Percentiles rank a stretch among this genome's conserved stretches.
Conservation (phyloP, 495 filamentous ascomycete genomes). For the Pseudevernia furfuracea region DNA sequence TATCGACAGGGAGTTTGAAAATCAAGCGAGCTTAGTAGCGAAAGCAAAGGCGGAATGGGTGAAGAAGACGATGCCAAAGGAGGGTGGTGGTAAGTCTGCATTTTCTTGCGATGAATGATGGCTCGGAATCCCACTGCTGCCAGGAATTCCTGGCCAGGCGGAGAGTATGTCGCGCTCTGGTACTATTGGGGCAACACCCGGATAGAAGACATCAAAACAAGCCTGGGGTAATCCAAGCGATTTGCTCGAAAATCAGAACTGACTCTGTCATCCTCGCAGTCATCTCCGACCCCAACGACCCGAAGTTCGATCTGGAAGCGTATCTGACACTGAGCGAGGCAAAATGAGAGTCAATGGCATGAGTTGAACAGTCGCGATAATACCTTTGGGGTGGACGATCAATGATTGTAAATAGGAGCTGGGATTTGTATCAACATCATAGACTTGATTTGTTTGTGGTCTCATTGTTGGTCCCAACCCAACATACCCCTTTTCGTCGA, state of each 20-base stretch:
- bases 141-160: neutral
- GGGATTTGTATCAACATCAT: conserved; percentile 6
- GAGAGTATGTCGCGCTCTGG: neutral
- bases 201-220: neutral
- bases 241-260: neutral
- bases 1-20: conserved; percentile 70
- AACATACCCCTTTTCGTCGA: neutral
- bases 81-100: conserved; percentile 53
- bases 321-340: conserved; percentile 57
- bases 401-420: conserved; percentile 5
- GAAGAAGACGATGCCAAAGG: conserved; percentile 58
- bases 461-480: neutral
- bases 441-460: conserved; percentile 1
- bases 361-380: neutral
- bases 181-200: neutral
- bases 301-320: conserved; percentile 85
- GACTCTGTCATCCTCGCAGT: conserved; percentile 45
- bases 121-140: neutral
- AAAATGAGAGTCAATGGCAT: conserved; percentile 30
- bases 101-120: neutral
- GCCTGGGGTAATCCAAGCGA: neutral
- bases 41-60: conserved; percentile 85
- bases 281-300: conserved; percentile 72
- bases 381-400: neutral
- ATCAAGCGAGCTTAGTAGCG: conserved; percentile 78